Conservation (phyloP, 1,139 yeast genomes). For the Ashbya aceris region DNA sequence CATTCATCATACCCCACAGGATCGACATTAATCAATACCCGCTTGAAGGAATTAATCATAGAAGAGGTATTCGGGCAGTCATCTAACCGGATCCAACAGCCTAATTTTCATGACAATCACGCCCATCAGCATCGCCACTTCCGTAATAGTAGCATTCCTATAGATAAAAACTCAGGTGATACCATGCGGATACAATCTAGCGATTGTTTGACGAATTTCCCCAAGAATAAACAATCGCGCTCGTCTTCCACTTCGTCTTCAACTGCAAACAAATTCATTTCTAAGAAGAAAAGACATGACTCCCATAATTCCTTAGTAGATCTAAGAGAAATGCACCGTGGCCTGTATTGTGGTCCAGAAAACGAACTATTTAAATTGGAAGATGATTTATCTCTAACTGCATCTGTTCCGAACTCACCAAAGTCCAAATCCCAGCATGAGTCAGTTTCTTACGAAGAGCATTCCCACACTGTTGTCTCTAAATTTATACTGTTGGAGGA, state of each 20-base stretch:
- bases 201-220: neutral
- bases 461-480: slow-evolving; percentile 27
- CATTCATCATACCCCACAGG: slow-evolving; percentile 34
- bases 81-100: slow-evolving; percentile 1
- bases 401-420: slow-evolving; percentile 1
- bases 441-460: slow-evolving; percentile 20
- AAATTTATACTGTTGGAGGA: slow-evolving; percentile 87
- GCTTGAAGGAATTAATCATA: slow-evolving; percentile 55
- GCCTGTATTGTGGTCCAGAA: neutral
- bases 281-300: slow-evolving; percentile 1
- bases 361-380: neutral
- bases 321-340: slow-evolving; percentile 3
- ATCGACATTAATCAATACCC: slow-evolving; percentile 55
- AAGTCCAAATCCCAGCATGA: slow-evolving; percentile 9
- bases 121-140: neutral
- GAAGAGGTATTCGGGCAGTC: slow-evolving; percentile 47
- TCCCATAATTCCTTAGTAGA: slow-evolving; percentile 4
- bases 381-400: neutral
- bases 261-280: neutral
- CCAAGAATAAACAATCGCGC: slow-evolving; percentile 1
- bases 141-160: neutral
- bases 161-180: neutral
- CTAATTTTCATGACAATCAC: neutral
- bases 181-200: slow-evolving; percentile 3
- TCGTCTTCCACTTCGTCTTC: slow-evolving; percentile 3